Evolutionary conservation across 331 rosid genomes (phyloP), one percentile per base, ranked within the genome.

Genomic region (Dryas integrifolia): DNA sequence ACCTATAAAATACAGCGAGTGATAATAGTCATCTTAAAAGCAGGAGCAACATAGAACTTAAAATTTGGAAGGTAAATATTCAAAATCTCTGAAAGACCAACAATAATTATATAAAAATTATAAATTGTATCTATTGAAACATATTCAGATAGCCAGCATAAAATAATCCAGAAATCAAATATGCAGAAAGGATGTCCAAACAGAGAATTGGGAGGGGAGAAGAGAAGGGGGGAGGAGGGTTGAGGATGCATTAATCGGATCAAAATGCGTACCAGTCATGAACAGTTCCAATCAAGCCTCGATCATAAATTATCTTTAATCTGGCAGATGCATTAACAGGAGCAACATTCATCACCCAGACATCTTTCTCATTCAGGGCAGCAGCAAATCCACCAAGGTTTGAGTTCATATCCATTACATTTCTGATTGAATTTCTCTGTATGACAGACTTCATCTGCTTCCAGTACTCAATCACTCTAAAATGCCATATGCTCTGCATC

Each of bases 341-440:
- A 75, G 87, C 81, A 21, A 87, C 86, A 78, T 87, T 87, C 92
- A 87, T 87, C 58, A 87, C 92, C 92, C 92, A 85, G 50, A 84
- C 81, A 15, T 85, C 86, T 70, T 79, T 76, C 52, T 76, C 79
- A 73, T 55, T 47, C 66, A 87, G 73, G 67, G 87, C 87, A 78
- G 92, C 82, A 60, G 87, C 92, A 78, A 87, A 87, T 49, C 92
- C 89, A 38, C 92, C 89, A 63, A 85, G 84, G 75, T 87, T 76
- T 69, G 92, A 87, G 80, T 87, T 85, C 92, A 87, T 87, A 67
- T 87, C 92, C 89, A 84, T 82, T 40, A 87, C 73, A 80, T 87
- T 87, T 83, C 89, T 85, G 35, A 87, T 75, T 72, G 86, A 82
- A 70, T 84, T 61, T 73, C 63, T 70, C 75, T 70, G 80, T 38